A percentile compares a stretch with the other conserved stretches of the same genome.
phyloP scores from a whole-genome alignment of 202 grass and related monocot genomes.

The Brachypodium distachyon region DNA sequence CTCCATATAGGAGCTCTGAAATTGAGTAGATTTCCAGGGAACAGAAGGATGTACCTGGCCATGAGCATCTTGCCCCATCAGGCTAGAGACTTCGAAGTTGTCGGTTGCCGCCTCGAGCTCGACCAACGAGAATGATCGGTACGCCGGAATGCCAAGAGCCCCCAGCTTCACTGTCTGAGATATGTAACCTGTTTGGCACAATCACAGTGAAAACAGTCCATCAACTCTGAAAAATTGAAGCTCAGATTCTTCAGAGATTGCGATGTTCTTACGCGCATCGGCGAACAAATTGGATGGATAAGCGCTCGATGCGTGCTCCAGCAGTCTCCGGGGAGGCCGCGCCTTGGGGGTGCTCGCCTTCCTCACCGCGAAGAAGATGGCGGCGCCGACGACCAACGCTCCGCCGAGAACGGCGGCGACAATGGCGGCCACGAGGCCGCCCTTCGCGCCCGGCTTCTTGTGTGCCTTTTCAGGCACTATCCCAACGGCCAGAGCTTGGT shows the following conservation, averaged over 20 bases:
- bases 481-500: constrained; percentile 85
- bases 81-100: constrained; percentile 57
- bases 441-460: constrained; percentile 21
- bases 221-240: background rate
- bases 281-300: constrained; percentile 73
- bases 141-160: constrained; percentile 77
- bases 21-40: background rate
- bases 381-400: constrained; percentile 27
- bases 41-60: constrained; percentile 46
- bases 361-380: constrained; percentile 34
- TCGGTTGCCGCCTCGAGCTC: constrained; percentile 86
- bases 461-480: constrained; percentile 35
- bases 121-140: constrained; percentile 74
- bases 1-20: background rate
- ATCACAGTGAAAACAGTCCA: background rate
- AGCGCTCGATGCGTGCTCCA: constrained; percentile 77
- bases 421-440: background rate
- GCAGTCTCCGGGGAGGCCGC: constrained; percentile 41
- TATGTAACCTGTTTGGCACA: constrained; percentile 61
- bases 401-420: constrained; percentile 13
- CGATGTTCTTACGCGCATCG: constrained; percentile 66
- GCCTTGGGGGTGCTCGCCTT: constrained; percentile 33
- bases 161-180: constrained; percentile 78
- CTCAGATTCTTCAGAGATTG: background rate
- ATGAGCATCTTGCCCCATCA: constrained; percentile 69